Conservation (phyloP, 2,329 filamentous ascomycete genomes). For the Colletotrichum phormii region DNA sequence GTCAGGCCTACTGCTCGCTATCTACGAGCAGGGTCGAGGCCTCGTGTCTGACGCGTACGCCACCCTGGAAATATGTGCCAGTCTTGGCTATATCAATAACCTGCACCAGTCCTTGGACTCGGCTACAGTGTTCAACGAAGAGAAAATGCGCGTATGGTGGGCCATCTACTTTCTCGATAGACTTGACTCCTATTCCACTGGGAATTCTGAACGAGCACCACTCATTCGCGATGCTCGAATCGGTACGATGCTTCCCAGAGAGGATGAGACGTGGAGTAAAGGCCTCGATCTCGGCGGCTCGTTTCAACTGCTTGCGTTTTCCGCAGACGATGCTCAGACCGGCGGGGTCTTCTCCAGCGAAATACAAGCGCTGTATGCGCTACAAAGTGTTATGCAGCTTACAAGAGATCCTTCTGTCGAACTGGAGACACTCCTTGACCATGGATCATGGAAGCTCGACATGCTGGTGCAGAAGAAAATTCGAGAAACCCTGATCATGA, state of each 20-base stretch:
- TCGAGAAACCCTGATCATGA: background rate
- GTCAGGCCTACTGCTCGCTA: background rate
- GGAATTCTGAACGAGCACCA: background rate
- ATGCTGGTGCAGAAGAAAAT: background rate
- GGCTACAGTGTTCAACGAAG: background rate
- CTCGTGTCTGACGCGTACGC: background rate
- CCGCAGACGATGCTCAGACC: background rate
- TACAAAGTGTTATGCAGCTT: background rate
- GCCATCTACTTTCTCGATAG: background rate
- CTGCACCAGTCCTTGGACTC: background rate
- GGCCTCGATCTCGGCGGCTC: background rate
- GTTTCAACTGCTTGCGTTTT: background rate
- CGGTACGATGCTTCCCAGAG: background rate
- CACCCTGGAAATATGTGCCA: background rate
- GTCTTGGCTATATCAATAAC: background rate
- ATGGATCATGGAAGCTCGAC: background rate
- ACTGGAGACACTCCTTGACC: background rate
- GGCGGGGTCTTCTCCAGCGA: background rate
- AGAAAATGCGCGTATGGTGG: background rate
- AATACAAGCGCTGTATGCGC: background rate
- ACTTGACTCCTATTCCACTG: background rate
- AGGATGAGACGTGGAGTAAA: background rate
- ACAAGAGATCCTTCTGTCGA: background rate
- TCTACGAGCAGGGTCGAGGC: background rate
- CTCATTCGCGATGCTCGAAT: background rate